Evolutionary conservation across 345 rosid genomes (phyloP), one percentile per base, ranked within the genome.

Genomic region (Eucalyptus tenuipes): DNA sequence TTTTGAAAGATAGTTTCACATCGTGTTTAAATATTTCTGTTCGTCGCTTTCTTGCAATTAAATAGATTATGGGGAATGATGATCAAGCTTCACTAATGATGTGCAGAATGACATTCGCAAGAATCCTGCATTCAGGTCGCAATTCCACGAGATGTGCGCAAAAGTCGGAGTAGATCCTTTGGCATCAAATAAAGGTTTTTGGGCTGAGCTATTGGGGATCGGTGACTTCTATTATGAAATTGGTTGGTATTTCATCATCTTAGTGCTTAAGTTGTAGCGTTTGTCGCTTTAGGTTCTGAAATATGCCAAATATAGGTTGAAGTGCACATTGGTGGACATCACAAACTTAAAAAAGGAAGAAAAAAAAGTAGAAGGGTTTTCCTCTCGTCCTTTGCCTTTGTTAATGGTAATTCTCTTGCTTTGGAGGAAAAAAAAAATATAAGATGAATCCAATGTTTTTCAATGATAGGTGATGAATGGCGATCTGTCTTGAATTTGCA

Each of bases 171-270:
- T 97, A 88, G 99, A 97, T 95, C 98, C 99, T 5, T 91, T 96
- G 87, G 99, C 99, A 87, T 97, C 99, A 0, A 96, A 96, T 91
- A 97, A 96, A 91, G 99, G 99, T 59, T 96, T 96, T 89, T 97
- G 99, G 99, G 99, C 98, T 49, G 99, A 97, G 95, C 96, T 96
- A 53, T 92, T 96, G n/a, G 99, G 99, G 64, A 97, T 97, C 59
- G 98, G 99, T 90, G 99, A 97, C 94, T 96, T 97, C 95, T 96
- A 96, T 88, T 97, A 97, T 90, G 99, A 97, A 91, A 95, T 97
- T 88, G 99, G 99, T 95, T 49, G 42, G 95, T 92, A 53, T 66
- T 25, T 87, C 31, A 13, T 87, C 53, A 8, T 80, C 49, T 57
- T 55, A 66, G 44, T 29, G 84, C 52, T 53, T 85, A 18, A 20